A percentile compares a stretch with the other conserved stretches of the same genome.
Conservation (phyloP, 2,329 filamentous ascomycete species). For the Fusarium sp. region DNA sequence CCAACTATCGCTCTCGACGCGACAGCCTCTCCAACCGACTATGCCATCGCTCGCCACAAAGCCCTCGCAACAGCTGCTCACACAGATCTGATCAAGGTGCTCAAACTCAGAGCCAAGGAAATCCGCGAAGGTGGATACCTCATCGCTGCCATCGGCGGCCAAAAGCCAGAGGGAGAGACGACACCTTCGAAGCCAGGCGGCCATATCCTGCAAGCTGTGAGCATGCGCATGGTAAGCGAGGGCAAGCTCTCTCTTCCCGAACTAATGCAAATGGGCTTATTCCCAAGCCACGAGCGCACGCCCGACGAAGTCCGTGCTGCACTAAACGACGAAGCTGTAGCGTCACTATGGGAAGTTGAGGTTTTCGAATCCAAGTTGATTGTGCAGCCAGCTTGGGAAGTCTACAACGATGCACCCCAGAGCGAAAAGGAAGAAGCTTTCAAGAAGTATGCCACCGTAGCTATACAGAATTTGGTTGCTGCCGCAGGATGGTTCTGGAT, state of each 20-base stretch:
- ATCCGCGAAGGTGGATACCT: background rate
- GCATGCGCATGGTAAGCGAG: constrained; percentile 8
- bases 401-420: background rate
- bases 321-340: background rate
- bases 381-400: background rate
- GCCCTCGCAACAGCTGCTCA: constrained; percentile 3
- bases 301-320: background rate
- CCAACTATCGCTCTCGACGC: constrained; percentile 1
- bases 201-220: background rate
- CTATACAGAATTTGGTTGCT: background rate
- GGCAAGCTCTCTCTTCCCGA: background rate
- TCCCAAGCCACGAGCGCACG: constrained; percentile 3
- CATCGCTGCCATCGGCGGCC: background rate
- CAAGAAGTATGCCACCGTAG: background rate
- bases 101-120: constrained; percentile 6
- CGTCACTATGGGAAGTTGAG: constrained; percentile 3
- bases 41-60: constrained; percentile 6
- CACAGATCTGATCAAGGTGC: background rate
- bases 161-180: background rate
- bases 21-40: constrained; percentile 8
- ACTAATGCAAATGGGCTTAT: constrained; percentile 5
- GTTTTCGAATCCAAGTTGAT: background rate
- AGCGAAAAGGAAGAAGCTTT: background rate
- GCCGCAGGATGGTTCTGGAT: constrained; percentile 16
- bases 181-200: background rate